Evolutionary conservation across 2,329 filamentous ascomycete species (phyloP).

Genomic region (Didymella segeticola): DNA sequence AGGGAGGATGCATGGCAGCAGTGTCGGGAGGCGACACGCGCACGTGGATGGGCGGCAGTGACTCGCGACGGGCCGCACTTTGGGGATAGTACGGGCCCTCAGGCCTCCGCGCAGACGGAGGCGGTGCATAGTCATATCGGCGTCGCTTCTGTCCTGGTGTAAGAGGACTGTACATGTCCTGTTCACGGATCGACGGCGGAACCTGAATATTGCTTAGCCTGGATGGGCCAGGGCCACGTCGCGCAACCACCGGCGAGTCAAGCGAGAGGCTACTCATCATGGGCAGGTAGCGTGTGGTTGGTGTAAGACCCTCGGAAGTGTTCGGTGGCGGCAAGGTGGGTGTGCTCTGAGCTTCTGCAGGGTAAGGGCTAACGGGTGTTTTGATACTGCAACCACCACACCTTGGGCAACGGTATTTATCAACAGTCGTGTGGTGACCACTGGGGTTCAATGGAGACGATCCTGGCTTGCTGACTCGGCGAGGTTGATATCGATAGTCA

Average conservation of each 20-base stretch:
- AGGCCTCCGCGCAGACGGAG: slow-evolving; percentile 63
- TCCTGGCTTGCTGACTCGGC: slow-evolving; percentile 55
- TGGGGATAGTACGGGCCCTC: slow-evolving; percentile 53
- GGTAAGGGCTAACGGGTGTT: slow-evolving; percentile 65
- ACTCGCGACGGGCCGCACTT: slow-evolving; percentile 37
- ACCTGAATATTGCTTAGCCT: slow-evolving; percentile 40
- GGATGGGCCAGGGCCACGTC: slow-evolving; percentile 33
- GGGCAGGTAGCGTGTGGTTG: slow-evolving; percentile 44
- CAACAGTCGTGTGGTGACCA: slow-evolving; percentile 46
- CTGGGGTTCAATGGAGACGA: slow-evolving; percentile 44
- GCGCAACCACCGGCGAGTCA: slow-evolving; percentile 39
- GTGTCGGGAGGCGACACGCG: slow-evolving; percentile 42
- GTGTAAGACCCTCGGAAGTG: slow-evolving; percentile 39
- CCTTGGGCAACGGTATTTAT: slow-evolving; percentile 67
- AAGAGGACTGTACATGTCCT: slow-evolving; percentile 38
- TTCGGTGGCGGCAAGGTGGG: slow-evolving; percentile 51
- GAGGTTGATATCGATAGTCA: slow-evolving; percentile 91
- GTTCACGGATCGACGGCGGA: slow-evolving; percentile 27
- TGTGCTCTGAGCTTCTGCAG: slow-evolving; percentile 51
- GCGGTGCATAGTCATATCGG: slow-evolving; percentile 45
- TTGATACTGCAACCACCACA: slow-evolving; percentile 73
- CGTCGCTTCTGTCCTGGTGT: slow-evolving; percentile 47
- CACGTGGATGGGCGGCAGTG: slow-evolving; percentile 43
- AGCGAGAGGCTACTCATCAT: slow-evolving; percentile 52
- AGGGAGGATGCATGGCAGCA: slow-evolving; percentile 41